phyloP scores from a whole-genome alignment of 352 stramenopile genomes.

The Phytophthora colocasiae region DNA sequence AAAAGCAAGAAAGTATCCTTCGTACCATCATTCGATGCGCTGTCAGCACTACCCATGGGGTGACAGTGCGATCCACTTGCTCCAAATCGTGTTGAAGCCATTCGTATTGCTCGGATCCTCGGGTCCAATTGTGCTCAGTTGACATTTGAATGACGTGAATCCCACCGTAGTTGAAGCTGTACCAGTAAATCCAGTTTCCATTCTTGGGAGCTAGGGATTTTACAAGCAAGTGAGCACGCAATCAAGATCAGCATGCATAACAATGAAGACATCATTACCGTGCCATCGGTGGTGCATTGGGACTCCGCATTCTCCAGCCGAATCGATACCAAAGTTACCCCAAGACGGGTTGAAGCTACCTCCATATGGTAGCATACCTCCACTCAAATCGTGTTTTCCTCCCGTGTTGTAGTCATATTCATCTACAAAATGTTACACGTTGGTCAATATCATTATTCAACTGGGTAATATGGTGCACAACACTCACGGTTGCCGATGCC shows the following conservation, averaged over 20 bases:
- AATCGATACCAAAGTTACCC: conserved; percentile 76
- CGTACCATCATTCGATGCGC: conserved; percentile 89
- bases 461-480: neutral
- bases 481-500: conserved; percentile 81
- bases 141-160: conserved; percentile 93
- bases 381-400: conserved; percentile 63
- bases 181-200: conserved; percentile 83
- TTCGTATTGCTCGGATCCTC: conserved; percentile 85
- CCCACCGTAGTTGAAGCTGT: conserved; percentile 90
- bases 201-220: conserved; percentile 56
- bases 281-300: conserved; percentile 75
- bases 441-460: too few species aligned
- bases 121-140: conserved; percentile 90
- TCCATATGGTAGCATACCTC: conserved; percentile 44
- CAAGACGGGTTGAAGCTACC: conserved; percentile 67
- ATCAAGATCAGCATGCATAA: too few species aligned
- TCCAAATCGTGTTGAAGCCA: conserved; percentile 88
- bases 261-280: conserved; percentile 39
- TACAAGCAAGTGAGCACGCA: conserved; percentile 10
- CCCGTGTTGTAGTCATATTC: conserved; percentile 76
- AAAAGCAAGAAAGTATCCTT: neutral
- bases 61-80: conserved; percentile 78
- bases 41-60: conserved; percentile 93
- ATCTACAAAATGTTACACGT: conserved; percentile 35
- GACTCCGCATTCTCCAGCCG: conserved; percentile 68